Conservation (phyloP, 1,284 basidiomycete genomes). For the Leccinum pachyderme region DNA sequence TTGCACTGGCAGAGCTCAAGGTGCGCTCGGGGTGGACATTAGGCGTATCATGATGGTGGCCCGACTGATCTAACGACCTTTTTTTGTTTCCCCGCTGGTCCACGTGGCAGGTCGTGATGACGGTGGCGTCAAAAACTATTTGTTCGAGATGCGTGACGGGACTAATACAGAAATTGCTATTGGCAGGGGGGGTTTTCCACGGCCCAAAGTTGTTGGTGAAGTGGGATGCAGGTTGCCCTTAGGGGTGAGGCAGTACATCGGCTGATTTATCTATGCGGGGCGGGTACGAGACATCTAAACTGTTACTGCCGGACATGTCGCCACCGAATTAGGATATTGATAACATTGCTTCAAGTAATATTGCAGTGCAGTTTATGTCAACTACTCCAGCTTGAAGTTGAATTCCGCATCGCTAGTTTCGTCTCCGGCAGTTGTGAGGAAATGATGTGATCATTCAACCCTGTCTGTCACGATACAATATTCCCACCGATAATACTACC, state of each 20-base stretch:
- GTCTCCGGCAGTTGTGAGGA: too few relatives aligned
- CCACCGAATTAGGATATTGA: neutral
- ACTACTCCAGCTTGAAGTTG: neutral
- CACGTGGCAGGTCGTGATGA: conserved; percentile 40
- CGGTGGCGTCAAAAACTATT: conserved; percentile 43
- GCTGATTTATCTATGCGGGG: neutral
- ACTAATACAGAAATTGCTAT: conserved; percentile 38
- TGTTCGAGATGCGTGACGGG: conserved; percentile 44
- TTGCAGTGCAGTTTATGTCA: neutral
- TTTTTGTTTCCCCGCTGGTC: neutral
- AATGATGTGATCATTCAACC: too few relatives aligned
- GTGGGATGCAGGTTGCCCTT: conserved; percentile 40
- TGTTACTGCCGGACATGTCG: neutral
- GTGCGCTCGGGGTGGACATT: conserved; percentile 23
- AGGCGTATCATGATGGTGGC: neutral
- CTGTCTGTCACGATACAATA: too few relatives aligned
- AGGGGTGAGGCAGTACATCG: conserved; percentile 29
- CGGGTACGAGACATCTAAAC: neutral
- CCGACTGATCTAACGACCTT: neutral
- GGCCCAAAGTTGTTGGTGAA: conserved; percentile 44
- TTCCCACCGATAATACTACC: too few relatives aligned
- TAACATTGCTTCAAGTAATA: too few relatives aligned
- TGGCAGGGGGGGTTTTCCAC: conserved; percentile 36
- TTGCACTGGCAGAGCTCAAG: conserved; percentile 49
- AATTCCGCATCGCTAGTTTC: too few relatives aligned